Evolutionary conservation across 345 rosid species (phyloP).

Genomic region (Camelina laxa): DNA sequence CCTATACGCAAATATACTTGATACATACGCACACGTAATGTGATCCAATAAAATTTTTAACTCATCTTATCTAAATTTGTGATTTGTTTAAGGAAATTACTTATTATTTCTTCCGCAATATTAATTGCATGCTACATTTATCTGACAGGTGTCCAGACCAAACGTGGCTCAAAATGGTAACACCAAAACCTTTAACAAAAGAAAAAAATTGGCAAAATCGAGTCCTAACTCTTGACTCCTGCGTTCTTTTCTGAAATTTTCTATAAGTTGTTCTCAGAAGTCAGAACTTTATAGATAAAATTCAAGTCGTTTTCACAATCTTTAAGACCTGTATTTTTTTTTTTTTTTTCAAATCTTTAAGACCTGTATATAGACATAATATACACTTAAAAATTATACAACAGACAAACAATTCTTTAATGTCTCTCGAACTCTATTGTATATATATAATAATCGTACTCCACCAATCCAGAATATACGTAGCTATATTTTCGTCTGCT

Average conservation of each 20-base stretch:
- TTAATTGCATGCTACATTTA: background rate
- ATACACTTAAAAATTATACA: background rate
- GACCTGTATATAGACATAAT: background rate
- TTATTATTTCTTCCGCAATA: background rate
- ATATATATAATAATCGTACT: background rate
- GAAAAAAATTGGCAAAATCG: background rate
- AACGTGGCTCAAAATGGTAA: slow-evolving; percentile 20
- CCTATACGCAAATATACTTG: background rate
- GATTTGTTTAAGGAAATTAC: background rate
- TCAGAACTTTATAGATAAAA: slow-evolving; percentile 8
- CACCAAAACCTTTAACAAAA: background rate
- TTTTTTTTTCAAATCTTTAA: slow-evolving; percentile 23
- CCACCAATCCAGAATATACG: slow-evolving; percentile 7
- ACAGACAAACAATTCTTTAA: background rate
- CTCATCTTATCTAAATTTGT: slow-evolving; percentile 12
- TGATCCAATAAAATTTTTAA: background rate
- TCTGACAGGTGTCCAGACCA: slow-evolving; percentile 9
- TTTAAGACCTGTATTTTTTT: slow-evolving; percentile 20
- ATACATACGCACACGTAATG: slow-evolving; percentile 25
- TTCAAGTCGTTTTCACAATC: slow-evolving; percentile 23
- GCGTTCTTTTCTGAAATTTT: background rate
- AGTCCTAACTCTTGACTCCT: slow-evolving; percentile 18
- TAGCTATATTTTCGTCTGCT: background rate
- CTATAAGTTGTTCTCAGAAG: background rate
- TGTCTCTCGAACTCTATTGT: slow-evolving; percentile 1